A percentile compares a stretch with the other conserved stretches of the same genome.
These are phyloP conservation scores for Pythium dissimile DNA, from an alignment of 352 stramenopile species.

Conservation along the genomic window DNA sequence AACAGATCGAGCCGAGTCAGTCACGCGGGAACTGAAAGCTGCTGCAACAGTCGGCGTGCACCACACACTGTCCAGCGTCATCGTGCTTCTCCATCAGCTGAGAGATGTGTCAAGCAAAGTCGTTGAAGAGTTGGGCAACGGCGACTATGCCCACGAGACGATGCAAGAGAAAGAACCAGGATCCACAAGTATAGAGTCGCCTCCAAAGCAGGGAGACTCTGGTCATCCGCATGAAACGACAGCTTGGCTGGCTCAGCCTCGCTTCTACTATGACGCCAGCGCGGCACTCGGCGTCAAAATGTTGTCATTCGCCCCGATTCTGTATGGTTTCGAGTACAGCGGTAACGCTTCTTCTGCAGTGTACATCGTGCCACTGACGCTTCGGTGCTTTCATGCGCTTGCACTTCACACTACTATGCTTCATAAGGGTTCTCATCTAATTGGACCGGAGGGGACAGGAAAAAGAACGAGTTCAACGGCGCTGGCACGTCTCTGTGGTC, in stretches of 20 bases:
- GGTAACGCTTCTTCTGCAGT: constrained; percentile 41
- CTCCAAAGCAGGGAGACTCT: too few relatives aligned
- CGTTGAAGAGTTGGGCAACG: constrained; percentile 30
- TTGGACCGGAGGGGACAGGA: constrained; percentile 31
- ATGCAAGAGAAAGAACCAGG: too few relatives aligned
- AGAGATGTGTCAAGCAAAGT: constrained; percentile 43
- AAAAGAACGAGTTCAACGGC: constrained; percentile 43
- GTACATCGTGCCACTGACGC: constrained; percentile 50
- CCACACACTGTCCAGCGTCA: constrained; percentile 39
- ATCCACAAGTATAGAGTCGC: too few relatives aligned
- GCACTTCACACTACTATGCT: constrained; percentile 35
- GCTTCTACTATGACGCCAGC: constrained; percentile 59
- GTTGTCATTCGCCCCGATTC: constrained; percentile 38
- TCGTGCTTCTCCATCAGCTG: constrained; percentile 47
- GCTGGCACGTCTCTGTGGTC: constrained; percentile 46
- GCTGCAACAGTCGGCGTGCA: constrained; percentile 29
- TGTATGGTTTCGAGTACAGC: constrained; percentile 72
- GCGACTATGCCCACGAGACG: too few relatives aligned
- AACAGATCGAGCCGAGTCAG: constrained; percentile 27
- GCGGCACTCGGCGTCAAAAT: constrained; percentile 43
- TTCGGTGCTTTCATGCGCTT: constrained; percentile 60
- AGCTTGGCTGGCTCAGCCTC: constrained; percentile 59
- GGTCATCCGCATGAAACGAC: constrained; percentile 22
- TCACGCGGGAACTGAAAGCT: constrained; percentile 54
- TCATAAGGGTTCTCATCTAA: constrained; percentile 35